Base-by-base conservation (phyloP, 148 eudicot species). In the Arbutus unedo region DNA sequence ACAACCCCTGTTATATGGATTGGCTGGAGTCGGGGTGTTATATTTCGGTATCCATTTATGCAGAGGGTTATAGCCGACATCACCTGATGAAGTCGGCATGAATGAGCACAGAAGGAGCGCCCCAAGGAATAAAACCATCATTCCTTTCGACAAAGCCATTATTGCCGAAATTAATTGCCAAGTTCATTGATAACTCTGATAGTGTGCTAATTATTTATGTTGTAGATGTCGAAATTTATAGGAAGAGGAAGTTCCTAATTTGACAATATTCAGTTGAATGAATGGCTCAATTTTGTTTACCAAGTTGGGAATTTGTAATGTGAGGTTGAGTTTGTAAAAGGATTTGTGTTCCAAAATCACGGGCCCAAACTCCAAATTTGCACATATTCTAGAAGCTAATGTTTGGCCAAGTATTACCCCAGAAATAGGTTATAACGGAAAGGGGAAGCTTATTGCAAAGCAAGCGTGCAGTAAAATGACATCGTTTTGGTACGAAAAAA, bases 141-240 rank as follows among this genome's bases (percentile, higher is more conserved):
- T 31, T 53, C 50, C 80, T 54, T 78, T 78, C 21, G 67, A 53
- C 5, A 49, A 11, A 43, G 68, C 68, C 80, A 59, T 78, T 44
- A 67, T 56, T 78, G n/a, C 23, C 23, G 50, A 6, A 72, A 72
- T 8, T 44, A 8, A 4, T 66, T 41, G 48, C n/a, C 48, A 41
- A 70, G 11, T 8, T 2, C 0, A 8, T 5, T 50, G 53, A 1
- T 8, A 8, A 55, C 13, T 55, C 19, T 55, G 59, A 56, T 13
- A 4, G 18, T 56, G 15, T 56, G 60, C 16, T 3, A 16, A 56
- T 16, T 13, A 3, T 56, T 14, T 14, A 13, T 15, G 60, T 5
- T 13, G 5, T 56, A 3, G 60, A 56, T 13, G 60, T 56, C 60
- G 19, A 16, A 56, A 56, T 56, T 56, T 56, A 56, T 56, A 56